phyloP scores from a whole-genome alignment of 768 basidiomycete genomes.

The Podaxis sp. region DNA sequence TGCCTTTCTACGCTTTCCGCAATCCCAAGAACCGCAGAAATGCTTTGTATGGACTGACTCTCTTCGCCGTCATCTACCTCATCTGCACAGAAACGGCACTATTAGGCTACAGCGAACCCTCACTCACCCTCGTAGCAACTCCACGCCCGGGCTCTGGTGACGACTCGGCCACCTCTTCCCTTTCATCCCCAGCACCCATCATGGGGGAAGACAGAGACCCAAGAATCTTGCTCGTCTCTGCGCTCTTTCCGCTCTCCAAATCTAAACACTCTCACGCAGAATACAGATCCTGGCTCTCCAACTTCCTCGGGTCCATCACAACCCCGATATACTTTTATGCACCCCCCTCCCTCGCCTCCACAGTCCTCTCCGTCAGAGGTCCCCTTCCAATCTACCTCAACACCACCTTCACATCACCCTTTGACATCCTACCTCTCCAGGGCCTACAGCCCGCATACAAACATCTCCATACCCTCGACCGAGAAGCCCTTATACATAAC shows the following conservation, averaged over 20 bases:
- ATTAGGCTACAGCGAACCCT: background rate
- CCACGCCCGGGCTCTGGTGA: background rate
- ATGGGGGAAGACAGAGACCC: background rate
- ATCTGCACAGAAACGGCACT: background rate
- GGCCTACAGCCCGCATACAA: slow-evolving; percentile 32
- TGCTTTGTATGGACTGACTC: background rate
- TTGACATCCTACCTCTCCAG: slow-evolving; percentile 44
- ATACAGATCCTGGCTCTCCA: slow-evolving; percentile 41
- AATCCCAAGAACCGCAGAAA: background rate
- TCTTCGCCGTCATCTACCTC: background rate
- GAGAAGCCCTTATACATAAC: slow-evolving; percentile 39
- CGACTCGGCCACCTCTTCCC: background rate
- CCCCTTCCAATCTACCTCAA: slow-evolving; percentile 38
- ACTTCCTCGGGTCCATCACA: slow-evolving; percentile 41
- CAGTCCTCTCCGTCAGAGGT: slow-evolving; percentile 30
- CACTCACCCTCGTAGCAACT: background rate
- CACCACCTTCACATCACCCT: slow-evolving; percentile 43
- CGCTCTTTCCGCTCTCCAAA: slow-evolving; percentile 49
- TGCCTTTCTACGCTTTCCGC: background rate
- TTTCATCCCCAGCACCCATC: background rate
- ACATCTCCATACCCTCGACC: slow-evolving; percentile 42
- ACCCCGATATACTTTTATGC: slow-evolving; percentile 58
- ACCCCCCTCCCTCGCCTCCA: slow-evolving; percentile 33
- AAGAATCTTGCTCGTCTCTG: slow-evolving; percentile 50
- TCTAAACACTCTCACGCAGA: slow-evolving; percentile 48